phyloP scores from a whole-genome alignment of 495 filamentous ascomycete genomes.

The Penicillium waksmanii region DNA sequence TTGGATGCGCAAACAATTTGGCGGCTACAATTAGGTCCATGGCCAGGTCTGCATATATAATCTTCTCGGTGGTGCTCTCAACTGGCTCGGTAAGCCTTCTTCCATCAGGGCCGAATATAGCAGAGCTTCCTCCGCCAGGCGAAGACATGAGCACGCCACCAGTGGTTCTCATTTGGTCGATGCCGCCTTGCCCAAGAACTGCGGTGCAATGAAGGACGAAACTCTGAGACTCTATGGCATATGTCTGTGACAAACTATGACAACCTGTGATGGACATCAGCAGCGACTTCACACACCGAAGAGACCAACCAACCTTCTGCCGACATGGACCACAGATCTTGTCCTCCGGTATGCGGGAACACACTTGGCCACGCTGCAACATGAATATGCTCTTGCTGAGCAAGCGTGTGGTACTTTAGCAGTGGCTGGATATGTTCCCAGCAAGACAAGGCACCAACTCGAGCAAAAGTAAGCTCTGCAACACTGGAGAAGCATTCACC shows the following conservation, averaged over 20 bases:
- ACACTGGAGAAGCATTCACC: constrained; percentile 49
- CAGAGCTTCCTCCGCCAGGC: constrained; percentile 53
- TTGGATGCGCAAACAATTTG: constrained; percentile 46
- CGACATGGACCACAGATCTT: constrained; percentile 39
- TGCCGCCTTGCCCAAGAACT: constrained; percentile 45
- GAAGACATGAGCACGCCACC: constrained; percentile 35
- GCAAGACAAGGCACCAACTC: constrained; percentile 54
- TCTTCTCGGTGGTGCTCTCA: constrained; percentile 39
- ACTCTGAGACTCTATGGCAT: constrained; percentile 54
- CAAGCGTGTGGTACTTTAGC: constrained; percentile 59
- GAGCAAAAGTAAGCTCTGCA: constrained; percentile 42
- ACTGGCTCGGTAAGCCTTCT: constrained; percentile 43
- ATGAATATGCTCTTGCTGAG: constrained; percentile 58
- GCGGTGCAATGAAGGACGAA: constrained; percentile 56
- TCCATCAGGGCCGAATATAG: constrained; percentile 59
- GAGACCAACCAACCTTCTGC: constrained; percentile 34
- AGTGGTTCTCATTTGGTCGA: constrained; percentile 42
- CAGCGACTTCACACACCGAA: not conserved
- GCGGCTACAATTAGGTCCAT: constrained; percentile 39
- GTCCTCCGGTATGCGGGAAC: constrained; percentile 26
- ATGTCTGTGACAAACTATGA: constrained; percentile 30
- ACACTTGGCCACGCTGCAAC: constrained; percentile 61
- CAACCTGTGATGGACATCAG: constrained; percentile 11
- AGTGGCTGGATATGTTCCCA: constrained; percentile 66
- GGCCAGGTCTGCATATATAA: constrained; percentile 54